Percentiles rank a stretch among this genome's conserved stretches.
These are phyloP conservation scores for Xenoacremonium recifei DNA, from an alignment of 2,329 filamentous ascomycete species.

Conservation along the genomic window DNA sequence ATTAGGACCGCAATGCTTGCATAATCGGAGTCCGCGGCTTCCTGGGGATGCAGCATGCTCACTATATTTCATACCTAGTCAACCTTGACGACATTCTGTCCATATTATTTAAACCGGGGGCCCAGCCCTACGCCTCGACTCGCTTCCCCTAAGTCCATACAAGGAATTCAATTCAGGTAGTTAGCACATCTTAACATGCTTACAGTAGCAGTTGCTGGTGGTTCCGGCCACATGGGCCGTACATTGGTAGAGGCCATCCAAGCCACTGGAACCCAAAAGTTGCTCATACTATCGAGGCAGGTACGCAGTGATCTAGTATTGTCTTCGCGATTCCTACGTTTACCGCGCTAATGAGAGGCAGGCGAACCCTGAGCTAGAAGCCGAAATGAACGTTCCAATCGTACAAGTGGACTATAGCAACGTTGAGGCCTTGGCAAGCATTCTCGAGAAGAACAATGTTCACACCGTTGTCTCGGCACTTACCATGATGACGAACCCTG, in stretches of 20 bases:
- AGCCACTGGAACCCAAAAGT: constrained; percentile 32
- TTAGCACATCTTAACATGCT: too few relatives aligned
- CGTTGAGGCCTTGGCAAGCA: constrained; percentile 15
- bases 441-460: constrained; percentile 35
- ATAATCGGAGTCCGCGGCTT: too few relatives aligned
- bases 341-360: constrained; percentile 3
- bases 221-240: constrained; percentile 43
- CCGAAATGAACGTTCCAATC: constrained; percentile 22
- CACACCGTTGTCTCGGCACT: constrained; percentile 45
- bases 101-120: too few relatives aligned
- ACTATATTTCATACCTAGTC: too few relatives aligned
- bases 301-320: constrained; percentile 16
- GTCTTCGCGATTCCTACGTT: not conserved
- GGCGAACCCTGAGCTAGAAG: constrained; percentile 16
- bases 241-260: constrained; percentile 44
- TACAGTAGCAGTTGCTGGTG: constrained; percentile 48
- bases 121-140: too few relatives aligned
- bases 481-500: too few relatives aligned
- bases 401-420: constrained; percentile 28
- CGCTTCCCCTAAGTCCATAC: too few relatives aligned
- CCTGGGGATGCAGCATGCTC: too few relatives aligned
- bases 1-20: too few relatives aligned
- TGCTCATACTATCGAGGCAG: constrained; percentile 41
- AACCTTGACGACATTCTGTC: too few relatives aligned
- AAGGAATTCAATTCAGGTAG: too few relatives aligned